Base-by-base conservation (phyloP, 2,329 filamentous ascomycete species). In the Grosmannia serpens region DNA sequence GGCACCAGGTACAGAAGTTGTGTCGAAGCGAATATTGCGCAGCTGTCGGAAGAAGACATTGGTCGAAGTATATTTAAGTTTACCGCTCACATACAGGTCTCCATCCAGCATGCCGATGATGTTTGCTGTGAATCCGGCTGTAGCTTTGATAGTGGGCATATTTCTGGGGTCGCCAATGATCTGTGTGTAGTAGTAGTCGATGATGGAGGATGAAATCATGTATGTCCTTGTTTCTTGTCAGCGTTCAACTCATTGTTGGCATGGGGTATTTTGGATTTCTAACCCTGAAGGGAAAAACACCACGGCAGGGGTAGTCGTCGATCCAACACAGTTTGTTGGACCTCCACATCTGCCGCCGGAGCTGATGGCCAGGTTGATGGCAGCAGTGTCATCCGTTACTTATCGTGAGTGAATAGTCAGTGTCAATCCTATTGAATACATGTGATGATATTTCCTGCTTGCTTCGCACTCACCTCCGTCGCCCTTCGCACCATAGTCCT, bases 331-430 rank as follows among this genome's bases (percentile, higher is more conserved):
- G 2, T 24, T 49, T 6, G 38, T 51, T 9, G 59, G n/a, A 27
- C 73, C 77, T 20, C 62, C 64, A 41, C 64, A 66, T 29, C 64
- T 60, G n/a, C 59, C 56, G 1, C 64, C 63, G 5, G 69, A 66
- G 59, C 81, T 76, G 60, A 94, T 78, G 20, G 88, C 80, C n/a
- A 73, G 73, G 67, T 91, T 86, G 60, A 94, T 81, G 20, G 82
- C 83, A 13, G 74, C 75, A 1, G 89, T 91, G 67, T 94, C 89
- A 63, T 94, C 89, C 1, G 86, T 85, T 1, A 70, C 69, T 70
- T 33, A 10, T 33, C 10, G 47, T 13, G n/a, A 31, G 3, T 2
- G 9, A 20, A 11, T 6, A 4, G 20, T 46, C 15, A 47, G 13
- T 20, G 49, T 57, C 29, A 57, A n/a, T 29, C 46, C 24, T 17